A percentile compares a stretch with the other conserved stretches of the same genome.
phyloP scores from a whole-genome alignment of 495 filamentous ascomycete species.

The Terfezia claveryi region DNA sequence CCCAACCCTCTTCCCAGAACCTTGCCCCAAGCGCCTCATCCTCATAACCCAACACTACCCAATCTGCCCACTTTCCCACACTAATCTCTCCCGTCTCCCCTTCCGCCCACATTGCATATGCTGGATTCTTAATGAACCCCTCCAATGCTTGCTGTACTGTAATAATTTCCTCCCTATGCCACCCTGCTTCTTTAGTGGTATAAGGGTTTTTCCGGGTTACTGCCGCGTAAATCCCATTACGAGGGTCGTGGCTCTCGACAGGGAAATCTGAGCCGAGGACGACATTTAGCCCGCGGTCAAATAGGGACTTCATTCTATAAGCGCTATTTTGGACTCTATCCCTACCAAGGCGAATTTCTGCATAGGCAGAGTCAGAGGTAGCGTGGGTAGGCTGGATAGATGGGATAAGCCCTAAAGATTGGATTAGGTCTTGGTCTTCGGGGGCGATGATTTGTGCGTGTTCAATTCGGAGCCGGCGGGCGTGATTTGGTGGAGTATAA shows the following conservation, averaged over 20 bases:
- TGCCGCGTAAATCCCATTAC: constrained; percentile 40
- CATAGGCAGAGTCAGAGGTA: constrained; percentile 40
- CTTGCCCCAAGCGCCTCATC: constrained; percentile 10
- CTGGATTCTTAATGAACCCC: constrained; percentile 33
- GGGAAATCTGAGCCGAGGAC: constrained; percentile 44
- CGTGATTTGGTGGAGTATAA: constrained; percentile 23
- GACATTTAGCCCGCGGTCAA: constrained; percentile 10
- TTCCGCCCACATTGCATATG: constrained; percentile 27
- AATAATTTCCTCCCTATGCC: constrained; percentile 32
- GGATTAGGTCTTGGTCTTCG: constrained; percentile 33
- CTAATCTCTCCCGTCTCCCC: constrained; percentile 30
- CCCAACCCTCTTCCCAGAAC: constrained; percentile 15
- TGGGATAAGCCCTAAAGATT: constrained; percentile 34
- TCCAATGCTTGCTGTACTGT: constrained; percentile 30
- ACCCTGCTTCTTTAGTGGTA: constrained; percentile 30
- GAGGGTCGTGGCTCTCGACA: constrained; percentile 35
- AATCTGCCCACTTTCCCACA: constrained; percentile 35
- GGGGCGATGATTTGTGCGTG: constrained; percentile 43
- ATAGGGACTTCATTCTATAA: constrained; percentile 31
- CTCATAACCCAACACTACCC: constrained; percentile 35
- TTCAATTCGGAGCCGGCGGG: constrained; percentile 38
- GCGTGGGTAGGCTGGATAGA: constrained; percentile 49
- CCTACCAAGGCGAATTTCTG: constrained; percentile 30
- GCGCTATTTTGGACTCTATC: constrained; percentile 28
- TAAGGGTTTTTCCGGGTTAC: constrained; percentile 31